Percentiles rank a stretch among this genome's conserved stretches.
Conservation (phyloP, 2,329 filamentous ascomycete species). For the Botrytis paeoniae region DNA sequence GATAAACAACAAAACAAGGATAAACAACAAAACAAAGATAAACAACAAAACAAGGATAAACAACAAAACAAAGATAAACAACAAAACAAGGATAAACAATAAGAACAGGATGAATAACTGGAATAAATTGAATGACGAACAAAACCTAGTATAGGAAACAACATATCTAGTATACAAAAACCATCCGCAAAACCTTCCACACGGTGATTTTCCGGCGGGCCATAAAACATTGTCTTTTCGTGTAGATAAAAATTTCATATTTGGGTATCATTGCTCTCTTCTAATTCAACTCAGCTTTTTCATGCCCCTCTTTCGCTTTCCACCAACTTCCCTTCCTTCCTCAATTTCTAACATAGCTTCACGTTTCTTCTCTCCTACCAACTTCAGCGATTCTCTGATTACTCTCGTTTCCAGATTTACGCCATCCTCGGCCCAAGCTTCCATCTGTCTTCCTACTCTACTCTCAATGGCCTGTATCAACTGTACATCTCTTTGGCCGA, state of each 20-base stretch:
- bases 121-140: background rate
- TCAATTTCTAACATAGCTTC: conserved; percentile 90
- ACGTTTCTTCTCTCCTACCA: conserved; percentile 90
- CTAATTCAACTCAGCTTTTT: conserved; percentile 43
- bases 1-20: background rate
- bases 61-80: background rate
- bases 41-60: background rate
- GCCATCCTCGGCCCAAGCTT: conserved; percentile 80
- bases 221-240: background rate
- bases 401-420: conserved; percentile 93
- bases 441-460: conserved; percentile 77
- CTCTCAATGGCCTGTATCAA: conserved; percentile 87
- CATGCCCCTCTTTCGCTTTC: conserved; percentile 68
- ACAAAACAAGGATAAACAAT: background rate
- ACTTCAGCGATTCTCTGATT: conserved; percentile 77
- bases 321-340: conserved; percentile 84
- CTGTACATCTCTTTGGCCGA: conserved; percentile 90
- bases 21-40: background rate
- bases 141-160: background rate
- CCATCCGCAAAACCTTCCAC: background rate
- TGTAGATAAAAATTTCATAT: background rate
- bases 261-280: background rate
- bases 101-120: background rate
- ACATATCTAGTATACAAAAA: background rate
- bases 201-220: background rate